Percentiles rank a stretch among this genome's conserved stretches.
phyloP scores from a whole-genome alignment of 2,329 filamentous ascomycete genomes.

The Nothophaeocryptopus gaeumannii region DNA sequence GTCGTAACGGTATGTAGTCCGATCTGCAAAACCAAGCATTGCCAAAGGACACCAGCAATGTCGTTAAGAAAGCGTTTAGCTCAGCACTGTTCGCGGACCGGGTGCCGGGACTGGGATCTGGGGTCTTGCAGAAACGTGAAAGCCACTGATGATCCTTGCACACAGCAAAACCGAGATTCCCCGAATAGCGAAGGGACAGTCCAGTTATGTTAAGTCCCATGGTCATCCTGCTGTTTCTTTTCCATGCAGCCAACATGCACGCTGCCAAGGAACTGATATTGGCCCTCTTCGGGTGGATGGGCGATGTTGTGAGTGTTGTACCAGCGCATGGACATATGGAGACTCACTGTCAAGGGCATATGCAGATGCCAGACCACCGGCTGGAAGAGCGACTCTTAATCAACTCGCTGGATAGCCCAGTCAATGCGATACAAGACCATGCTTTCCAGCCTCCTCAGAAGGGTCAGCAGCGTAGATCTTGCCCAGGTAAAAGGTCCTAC shows the following conservation, averaged over 20 bases:
- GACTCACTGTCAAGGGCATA: conserved; percentile 1
- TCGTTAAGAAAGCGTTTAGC: not conserved
- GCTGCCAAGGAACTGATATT: conserved; percentile 9
- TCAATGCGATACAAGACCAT: conserved; percentile 7
- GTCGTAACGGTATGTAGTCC: not conserved
- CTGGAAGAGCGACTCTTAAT: conserved; percentile 6
- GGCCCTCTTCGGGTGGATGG: conserved; percentile 1
- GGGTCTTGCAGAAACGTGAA: not conserved
- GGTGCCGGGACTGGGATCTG: not conserved
- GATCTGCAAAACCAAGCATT: not conserved
- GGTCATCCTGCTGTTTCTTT: no score
- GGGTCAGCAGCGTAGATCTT: conserved; percentile 9
- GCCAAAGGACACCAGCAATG: not conserved
- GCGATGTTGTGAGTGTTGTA: not conserved
- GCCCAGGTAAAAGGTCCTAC: conserved; percentile 2
- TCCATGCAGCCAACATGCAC: no score
- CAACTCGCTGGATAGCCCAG: conserved; percentile 3
- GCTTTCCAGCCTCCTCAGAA: conserved; percentile 2
- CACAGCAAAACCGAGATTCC: no score
- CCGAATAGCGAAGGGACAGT: no score
- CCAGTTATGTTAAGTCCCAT: no score
- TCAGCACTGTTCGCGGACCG: conserved; percentile 4
- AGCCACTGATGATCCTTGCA: no score
- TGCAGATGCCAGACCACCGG: not conserved
- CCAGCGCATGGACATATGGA: conserved; percentile 4